These are phyloP conservation scores for Whalleya microplaca DNA, from an alignment of 2,329 filamentous ascomycete species.

Conservation along the genomic window DNA sequence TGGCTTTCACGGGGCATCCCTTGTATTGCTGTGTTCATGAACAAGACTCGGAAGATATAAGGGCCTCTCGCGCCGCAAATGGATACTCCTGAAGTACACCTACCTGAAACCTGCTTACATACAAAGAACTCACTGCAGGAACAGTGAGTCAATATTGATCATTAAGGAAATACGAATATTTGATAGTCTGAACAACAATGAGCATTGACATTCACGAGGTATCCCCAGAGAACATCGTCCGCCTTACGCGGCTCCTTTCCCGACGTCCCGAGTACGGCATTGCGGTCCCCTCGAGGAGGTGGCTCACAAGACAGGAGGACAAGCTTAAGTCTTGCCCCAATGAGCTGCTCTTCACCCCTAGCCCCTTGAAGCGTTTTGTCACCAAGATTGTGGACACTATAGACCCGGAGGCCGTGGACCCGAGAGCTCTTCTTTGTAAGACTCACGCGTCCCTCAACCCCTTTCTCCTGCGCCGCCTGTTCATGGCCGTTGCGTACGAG, in stretches of 20 bases:
- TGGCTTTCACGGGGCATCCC: slow-evolving; percentile 13
- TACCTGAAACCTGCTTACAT: background rate
- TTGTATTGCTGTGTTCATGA: slow-evolving; percentile 14
- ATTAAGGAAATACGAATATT: slow-evolving; percentile 3
- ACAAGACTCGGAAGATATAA: slow-evolving; percentile 9
- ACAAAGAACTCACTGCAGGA: background rate
- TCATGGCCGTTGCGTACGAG: slow-evolving; percentile 47
- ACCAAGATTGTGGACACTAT: slow-evolving; percentile 37
- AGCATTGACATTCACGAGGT: slow-evolving; percentile 33
- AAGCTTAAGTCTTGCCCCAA: slow-evolving; percentile 33
- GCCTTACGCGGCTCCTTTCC: slow-evolving; percentile 43
- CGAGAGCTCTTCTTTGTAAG: slow-evolving; percentile 44
- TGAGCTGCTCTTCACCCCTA: slow-evolving; percentile 33
- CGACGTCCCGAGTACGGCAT: slow-evolving; percentile 40
- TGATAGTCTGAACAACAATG: slow-evolving; percentile 15
- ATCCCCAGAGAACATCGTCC: slow-evolving; percentile 33
- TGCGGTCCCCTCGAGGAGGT: slow-evolving; percentile 38
- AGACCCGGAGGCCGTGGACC: slow-evolving; percentile 30
- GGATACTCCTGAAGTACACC: background rate
- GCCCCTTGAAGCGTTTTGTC: slow-evolving; percentile 38
- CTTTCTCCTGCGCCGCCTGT: slow-evolving; percentile 48
- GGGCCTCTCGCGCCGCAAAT: slow-evolving; percentile 1
- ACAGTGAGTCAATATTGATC: background rate
- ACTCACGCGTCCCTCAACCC: slow-evolving; percentile 47
- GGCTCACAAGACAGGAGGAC: slow-evolving; percentile 42